phyloP scores from a whole-genome alignment of 495 filamentous ascomycete genomes.

The Oidiodendron maius region DNA sequence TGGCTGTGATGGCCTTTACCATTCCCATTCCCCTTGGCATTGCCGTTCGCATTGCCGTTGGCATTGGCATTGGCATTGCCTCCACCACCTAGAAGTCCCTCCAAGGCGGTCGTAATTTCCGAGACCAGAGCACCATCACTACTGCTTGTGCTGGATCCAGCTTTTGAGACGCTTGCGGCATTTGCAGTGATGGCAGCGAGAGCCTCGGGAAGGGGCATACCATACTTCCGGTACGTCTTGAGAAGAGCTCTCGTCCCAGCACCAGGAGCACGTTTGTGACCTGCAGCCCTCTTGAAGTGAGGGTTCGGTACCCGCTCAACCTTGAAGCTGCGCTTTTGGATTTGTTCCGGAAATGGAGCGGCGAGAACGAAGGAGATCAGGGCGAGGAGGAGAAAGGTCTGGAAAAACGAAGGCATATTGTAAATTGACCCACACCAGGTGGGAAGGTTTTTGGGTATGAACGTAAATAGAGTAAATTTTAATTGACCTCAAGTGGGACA shows the following conservation, averaged over 20 bases:
- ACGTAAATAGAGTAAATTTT: slow-evolving; percentile 21
- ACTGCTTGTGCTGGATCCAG: neutral
- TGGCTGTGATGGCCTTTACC: no score
- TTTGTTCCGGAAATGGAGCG: slow-evolving; percentile 8
- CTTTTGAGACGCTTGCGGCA: neutral
- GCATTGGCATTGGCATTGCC: neutral
- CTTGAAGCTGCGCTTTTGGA: slow-evolving; percentile 40
- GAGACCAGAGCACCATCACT: no score
- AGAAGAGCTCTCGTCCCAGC: slow-evolving; percentile 38
- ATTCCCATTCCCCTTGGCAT: no score
- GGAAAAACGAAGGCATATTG: slow-evolving; percentile 32
- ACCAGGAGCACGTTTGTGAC: slow-evolving; percentile 40
- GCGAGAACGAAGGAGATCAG: slow-evolving; percentile 36
- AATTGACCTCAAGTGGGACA: no score
- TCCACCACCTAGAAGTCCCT: neutral
- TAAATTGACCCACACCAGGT: slow-evolving; percentile 18
- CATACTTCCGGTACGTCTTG: slow-evolving; percentile 60
- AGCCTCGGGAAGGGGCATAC: slow-evolving; percentile 37
- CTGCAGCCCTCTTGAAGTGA: slow-evolving; percentile 27
- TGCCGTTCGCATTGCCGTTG: slow-evolving; percentile 7
- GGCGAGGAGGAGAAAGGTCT: slow-evolving; percentile 29
- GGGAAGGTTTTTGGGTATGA: slow-evolving; percentile 10
- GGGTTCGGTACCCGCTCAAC: slow-evolving; percentile 51
- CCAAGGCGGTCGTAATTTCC: neutral
- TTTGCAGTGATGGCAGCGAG: slow-evolving; percentile 27